Base-by-base conservation (phyloP, 768 basidiomycete species). In the Leccinum broughii region DNA sequence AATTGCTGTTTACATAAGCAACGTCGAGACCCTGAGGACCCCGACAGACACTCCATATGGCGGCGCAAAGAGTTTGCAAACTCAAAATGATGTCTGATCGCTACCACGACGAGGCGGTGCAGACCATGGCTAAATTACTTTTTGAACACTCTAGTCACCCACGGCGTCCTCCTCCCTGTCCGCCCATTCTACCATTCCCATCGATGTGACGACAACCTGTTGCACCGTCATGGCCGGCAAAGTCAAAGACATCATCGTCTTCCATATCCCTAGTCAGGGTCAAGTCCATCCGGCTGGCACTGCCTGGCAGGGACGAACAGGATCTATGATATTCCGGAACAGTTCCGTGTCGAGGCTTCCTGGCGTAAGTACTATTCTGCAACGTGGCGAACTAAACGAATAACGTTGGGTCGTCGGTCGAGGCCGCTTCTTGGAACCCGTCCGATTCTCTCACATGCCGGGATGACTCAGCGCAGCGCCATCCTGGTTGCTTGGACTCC, bases 221-320 rank as follows among this genome's bases (percentile, higher is more conserved):
- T 41, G 39, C 39, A 39, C 39, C 37, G 10, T 34, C 34, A 41
- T 41, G 39, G 17, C 2, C 39, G 39, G 15, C 17, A 41, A 26
- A 39, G 37, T 39, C 15, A 39, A 39, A 15, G 28, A 28, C 28
- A 81, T 34, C 28, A 81, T 34, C 64, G 59, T 30, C 62, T 17
- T 44, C 41, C 41, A 10, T 17, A 9, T 44, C 69, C 15, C 69
- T 71, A 2, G 56, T 75, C 41, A 54, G 39, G 32, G 69, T 71
- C 73, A 77, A 56, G 68, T 67, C 4, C 78, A 78, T 58, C 41
- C 32, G 1, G 56, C 67, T 6, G 54, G 24, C 24, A 24, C 24
- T 24, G 3, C 24, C 24, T 24, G 24, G 58, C 3, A 53, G 55
- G 24, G 65, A 68, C 2, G 65, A 63, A 9, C 41, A 4, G 41